Conservation (phyloP, 176 grass and related monocot genomes). For the Musa troglodytarum region DNA sequence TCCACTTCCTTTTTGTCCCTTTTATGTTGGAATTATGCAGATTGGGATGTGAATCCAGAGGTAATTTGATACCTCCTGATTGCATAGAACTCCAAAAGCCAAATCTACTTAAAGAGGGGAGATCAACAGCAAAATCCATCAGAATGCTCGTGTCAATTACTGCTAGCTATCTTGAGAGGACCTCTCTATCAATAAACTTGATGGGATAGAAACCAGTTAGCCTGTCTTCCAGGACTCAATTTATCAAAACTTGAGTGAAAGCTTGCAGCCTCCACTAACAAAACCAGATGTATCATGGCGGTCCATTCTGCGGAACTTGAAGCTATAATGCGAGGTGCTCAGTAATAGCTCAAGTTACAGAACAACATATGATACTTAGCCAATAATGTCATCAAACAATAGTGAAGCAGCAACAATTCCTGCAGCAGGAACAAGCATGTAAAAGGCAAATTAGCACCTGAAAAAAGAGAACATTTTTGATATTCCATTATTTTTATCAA, state of each 20-base stretch:
- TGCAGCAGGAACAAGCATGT: neutral
- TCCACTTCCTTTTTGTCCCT: conserved; percentile 32
- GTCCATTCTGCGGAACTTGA: conserved; percentile 61
- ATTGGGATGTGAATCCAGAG: conserved; percentile 17
- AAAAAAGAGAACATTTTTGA: neutral
- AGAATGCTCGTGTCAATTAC: conserved; percentile 42
- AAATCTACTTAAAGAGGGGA: conserved; percentile 19
- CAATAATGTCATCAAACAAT: neutral
- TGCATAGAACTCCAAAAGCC: conserved; percentile 27
- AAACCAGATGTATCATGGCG: conserved; percentile 74
- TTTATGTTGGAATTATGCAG: conserved; percentile 24
- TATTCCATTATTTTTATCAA: no score
- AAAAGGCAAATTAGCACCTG: neutral
- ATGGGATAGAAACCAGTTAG: conserved; percentile 44
- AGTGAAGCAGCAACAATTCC: neutral
- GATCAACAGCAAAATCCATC: conserved; percentile 32
- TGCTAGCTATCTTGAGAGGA: conserved; percentile 13
- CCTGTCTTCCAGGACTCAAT: conserved; percentile 47
- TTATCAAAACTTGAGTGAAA: conserved; percentile 30
- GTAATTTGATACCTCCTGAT: conserved; percentile 13
- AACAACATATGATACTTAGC: neutral
- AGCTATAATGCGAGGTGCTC: neutral
- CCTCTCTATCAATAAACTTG: conserved; percentile 33
- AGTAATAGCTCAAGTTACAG: neutral
- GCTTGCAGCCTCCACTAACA: conserved; percentile 81